Evolutionary conservation across 2,329 filamentous ascomycete species (phyloP), one percentile per base, ranked within the genome.

Genomic region (Colletotrichum navitas): DNA sequence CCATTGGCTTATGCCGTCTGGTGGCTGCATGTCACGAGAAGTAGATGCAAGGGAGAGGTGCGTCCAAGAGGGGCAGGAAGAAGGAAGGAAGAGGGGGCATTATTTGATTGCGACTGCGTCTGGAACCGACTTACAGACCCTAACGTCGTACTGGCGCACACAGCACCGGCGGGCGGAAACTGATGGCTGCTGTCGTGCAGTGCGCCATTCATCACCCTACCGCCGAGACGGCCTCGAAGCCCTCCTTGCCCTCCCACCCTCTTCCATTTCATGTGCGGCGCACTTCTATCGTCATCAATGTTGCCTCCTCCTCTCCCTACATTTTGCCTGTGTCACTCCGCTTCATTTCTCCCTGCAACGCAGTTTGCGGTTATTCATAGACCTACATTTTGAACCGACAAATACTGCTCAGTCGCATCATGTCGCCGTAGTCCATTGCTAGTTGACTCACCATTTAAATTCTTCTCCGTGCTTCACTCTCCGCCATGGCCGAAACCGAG

Each of bases 401-500:
- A 55, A 29, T 43, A 26, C 45, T 43, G 26, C 32, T 36, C 56
- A 18, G 62, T 66, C 26, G 65, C 62, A 68, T 60, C 41, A 73
- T 70, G 70, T 55, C 34, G 56, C 45, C 29, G 18, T 65, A 61
- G 66, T 47, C 63, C 21, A 34, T 61, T 43, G 21, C 55, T 43
- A 47, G 29, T 62, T 62, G 26, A 56, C 43, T 45, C 26, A 32
- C 52, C 41, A 51, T 45, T 56, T 43, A 59, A 36, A 45, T 29
- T 11, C 49, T 51, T 45, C 56, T 68, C 39, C 56, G 63, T 64
- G 71, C 59, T 39, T 59, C 52, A 21, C 32, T 58, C 76, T 78
- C 73, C 78, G 80, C 76, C 79, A 89, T 88, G 87, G 82, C 83
- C 78, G 83, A 85, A 79, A 83, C 84, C 75, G 82, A 84, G 76